Evolutionary conservation across 495 filamentous ascomycete species (phyloP).

Genomic region (Podospora bellae-mahoneyi): DNA sequence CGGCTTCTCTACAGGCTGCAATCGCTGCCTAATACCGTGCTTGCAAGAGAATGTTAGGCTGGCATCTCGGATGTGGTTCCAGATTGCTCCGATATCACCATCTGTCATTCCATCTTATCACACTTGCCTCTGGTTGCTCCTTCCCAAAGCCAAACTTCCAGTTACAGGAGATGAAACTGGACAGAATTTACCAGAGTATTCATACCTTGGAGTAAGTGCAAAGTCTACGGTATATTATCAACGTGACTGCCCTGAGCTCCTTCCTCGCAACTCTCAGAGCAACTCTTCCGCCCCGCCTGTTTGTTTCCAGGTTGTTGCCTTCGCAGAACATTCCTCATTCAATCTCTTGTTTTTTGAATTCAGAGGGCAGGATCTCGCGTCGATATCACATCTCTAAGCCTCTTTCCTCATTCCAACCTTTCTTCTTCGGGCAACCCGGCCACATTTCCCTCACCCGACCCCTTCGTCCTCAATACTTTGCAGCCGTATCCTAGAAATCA

Average conservation of each 20-base stretch:
- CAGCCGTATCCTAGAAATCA: background rate
- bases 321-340: background rate
- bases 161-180: too few relatives aligned
- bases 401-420: background rate
- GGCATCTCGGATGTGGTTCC: background rate
- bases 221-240: background rate
- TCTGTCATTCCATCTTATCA: too few relatives aligned
- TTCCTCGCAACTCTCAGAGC: background rate
- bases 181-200: too few relatives aligned
- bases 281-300: background rate
- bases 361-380: background rate
- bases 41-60: background rate
- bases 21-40: background rate
- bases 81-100: background rate
- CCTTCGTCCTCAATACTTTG: background rate
- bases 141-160: too few relatives aligned
- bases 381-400: background rate
- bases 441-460: background rate
- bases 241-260: background rate
- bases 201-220: background rate
- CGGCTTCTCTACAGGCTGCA: background rate
- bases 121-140: background rate
- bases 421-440: background rate
- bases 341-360: background rate
- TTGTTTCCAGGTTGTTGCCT: background rate